phyloP scores from a whole-genome alignment of 2,329 filamentous ascomycete species.

The Camillea tinctor region DNA sequence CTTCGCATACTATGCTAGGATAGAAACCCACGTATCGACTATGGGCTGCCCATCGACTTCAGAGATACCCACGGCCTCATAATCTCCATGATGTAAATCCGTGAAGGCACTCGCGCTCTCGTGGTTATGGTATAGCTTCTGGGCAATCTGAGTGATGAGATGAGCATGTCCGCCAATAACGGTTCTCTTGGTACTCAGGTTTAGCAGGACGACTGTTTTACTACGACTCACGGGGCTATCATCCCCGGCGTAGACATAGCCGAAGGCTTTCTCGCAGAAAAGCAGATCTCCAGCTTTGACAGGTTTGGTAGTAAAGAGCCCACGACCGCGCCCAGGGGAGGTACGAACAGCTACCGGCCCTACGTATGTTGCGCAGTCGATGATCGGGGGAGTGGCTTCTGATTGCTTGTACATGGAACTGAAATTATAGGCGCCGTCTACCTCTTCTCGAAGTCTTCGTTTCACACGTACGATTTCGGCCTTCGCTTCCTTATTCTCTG shows the following conservation, averaged over 20 bases:
- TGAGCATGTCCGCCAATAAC: constrained; percentile 39
- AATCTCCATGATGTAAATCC: constrained; percentile 41
- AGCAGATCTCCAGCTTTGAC: constrained; percentile 51
- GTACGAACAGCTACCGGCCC: constrained; percentile 40
- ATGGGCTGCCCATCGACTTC: constrained; percentile 38
- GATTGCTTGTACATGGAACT: constrained; percentile 37
- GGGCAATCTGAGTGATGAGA: constrained; percentile 40
- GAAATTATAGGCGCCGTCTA: constrained; percentile 41
- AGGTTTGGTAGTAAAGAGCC: constrained; percentile 48
- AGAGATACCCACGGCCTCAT: constrained; percentile 28
- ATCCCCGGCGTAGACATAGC: constrained; percentile 35
- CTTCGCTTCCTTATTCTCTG: constrained; percentile 33
- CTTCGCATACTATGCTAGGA: not conserved
- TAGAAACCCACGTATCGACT: constrained; percentile 44
- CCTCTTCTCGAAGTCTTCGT: constrained; percentile 37
- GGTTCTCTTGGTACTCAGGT: constrained; percentile 32
- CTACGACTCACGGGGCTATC: constrained; percentile 13
- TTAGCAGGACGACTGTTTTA: constrained; percentile 36
- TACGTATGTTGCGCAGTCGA: constrained; percentile 49
- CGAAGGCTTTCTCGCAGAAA: constrained; percentile 56
- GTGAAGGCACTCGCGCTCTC: constrained; percentile 32
- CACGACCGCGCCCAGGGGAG: constrained; percentile 43
- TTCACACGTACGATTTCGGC: constrained; percentile 31
- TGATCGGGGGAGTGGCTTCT: constrained; percentile 34
- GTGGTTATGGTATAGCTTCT: constrained; percentile 46